Conservation (phyloP, 2,329 filamentous ascomycete genomes). For the Fusarium chuoi region DNA sequence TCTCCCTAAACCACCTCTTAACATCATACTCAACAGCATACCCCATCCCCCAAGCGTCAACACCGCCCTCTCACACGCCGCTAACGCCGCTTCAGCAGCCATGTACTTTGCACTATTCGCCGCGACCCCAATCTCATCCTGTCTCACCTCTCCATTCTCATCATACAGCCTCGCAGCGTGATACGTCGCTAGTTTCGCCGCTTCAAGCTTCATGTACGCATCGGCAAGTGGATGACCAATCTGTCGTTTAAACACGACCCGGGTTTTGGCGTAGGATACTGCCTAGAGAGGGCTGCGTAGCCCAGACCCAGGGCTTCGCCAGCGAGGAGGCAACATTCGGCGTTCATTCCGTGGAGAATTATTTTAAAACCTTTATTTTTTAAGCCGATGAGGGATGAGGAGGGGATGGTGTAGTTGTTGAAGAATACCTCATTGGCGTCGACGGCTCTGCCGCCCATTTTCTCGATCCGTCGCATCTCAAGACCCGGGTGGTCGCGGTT, state of each 20-base stretch:
- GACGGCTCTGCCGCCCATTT: constrained; percentile 86
- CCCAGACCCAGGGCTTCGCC: constrained; percentile 84
- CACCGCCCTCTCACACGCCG: constrained; percentile 69
- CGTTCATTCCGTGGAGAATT: constrained; percentile 83
- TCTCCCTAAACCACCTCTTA: constrained; percentile 74
- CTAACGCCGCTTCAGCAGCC: constrained; percentile 72
- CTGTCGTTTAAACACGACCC: constrained; percentile 71
- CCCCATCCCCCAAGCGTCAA: constrained; percentile 71
- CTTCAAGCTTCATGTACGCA: constrained; percentile 73
- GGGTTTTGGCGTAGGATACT: constrained; percentile 71
- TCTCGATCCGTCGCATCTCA: constrained; percentile 77
- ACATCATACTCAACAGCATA: constrained; percentile 74
- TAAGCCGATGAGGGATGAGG: constrained; percentile 72
- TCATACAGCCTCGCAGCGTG: constrained; percentile 73
- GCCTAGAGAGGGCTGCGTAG: constrained; percentile 75
- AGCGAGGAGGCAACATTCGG: constrained; percentile 78
- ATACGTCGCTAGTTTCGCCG: constrained; percentile 72
- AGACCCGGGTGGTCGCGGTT: constrained; percentile 69
- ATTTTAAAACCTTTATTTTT: constrained; percentile 84
- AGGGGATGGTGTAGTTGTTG: constrained; percentile 76
- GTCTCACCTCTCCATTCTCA: constrained; percentile 59
- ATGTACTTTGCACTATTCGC: constrained; percentile 78
- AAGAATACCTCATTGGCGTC: constrained; percentile 92
- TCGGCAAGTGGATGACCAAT: constrained; percentile 76
- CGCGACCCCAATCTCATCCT: constrained; percentile 69